Percentiles rank a stretch among this genome's conserved stretches.
These are phyloP conservation scores for Geotrichum siamense DNA, from an alignment of 1,139 yeast genomes.

Conservation along the genomic window DNA sequence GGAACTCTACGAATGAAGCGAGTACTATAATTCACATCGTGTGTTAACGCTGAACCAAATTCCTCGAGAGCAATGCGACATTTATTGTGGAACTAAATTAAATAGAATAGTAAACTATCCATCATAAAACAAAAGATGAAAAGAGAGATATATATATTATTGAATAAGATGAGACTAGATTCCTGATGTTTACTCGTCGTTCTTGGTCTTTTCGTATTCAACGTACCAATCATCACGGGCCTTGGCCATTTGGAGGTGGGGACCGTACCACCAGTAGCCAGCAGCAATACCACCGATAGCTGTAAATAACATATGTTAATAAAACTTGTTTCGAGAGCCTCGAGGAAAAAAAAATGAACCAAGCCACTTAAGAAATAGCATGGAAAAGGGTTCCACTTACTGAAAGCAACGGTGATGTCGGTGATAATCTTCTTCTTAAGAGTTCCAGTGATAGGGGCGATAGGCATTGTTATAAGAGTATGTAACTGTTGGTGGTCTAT, in stretches of 20 bases:
- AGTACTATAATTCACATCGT: too few relatives aligned
- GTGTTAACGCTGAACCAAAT: too few relatives aligned
- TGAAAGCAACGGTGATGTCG: conserved; percentile 51
- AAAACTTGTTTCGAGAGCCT: background rate
- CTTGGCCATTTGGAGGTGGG: conserved; percentile 65
- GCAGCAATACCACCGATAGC: conserved; percentile 49
- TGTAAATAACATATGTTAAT: conserved; percentile 11
- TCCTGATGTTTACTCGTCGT: conserved; percentile 44
- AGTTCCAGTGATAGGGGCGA: conserved; percentile 85
- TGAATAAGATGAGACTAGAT: too few relatives aligned
- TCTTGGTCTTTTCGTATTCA: conserved; percentile 64
- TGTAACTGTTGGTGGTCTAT: too few relatives aligned
- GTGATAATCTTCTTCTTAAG: conserved; percentile 75
- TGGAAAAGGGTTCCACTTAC: conserved; percentile 4
- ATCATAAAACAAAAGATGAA: too few relatives aligned
- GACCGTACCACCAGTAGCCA: conserved; percentile 61
- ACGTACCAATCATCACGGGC: conserved; percentile 85
- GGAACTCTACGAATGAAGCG: too few relatives aligned
- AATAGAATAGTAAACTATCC: too few relatives aligned
- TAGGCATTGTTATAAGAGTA: conserved; percentile 62
- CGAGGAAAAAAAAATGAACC: too few relatives aligned
- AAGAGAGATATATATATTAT: too few relatives aligned
- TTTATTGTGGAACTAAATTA: too few relatives aligned
- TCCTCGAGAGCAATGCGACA: too few relatives aligned
- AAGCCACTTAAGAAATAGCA: too few relatives aligned